These are phyloP conservation scores for Diaporthe caulivora DNA, from an alignment of 2,329 filamentous ascomycete species.

Conservation along the genomic window DNA sequence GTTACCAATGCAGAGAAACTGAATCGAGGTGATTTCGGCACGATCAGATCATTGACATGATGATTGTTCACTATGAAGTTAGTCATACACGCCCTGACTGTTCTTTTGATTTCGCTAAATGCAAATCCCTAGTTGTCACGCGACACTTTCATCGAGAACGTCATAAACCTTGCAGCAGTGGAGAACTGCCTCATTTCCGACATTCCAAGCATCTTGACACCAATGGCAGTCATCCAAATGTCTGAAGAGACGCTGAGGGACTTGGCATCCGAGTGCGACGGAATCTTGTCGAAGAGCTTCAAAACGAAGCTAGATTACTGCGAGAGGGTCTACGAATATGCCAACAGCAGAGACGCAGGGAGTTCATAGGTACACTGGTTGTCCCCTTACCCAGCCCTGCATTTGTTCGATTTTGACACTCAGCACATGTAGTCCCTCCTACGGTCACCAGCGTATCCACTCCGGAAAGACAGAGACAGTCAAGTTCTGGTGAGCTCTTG, in stretches of 20 bases:
- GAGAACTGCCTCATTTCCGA: slow-evolving; percentile 3
- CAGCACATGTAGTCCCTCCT: neutral
- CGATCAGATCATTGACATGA: neutral
- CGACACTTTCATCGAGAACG: neutral
- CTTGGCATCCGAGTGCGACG: neutral
- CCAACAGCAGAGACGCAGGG: neutral
- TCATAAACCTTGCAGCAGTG: slow-evolving; percentile 8
- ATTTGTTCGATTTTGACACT: neutral
- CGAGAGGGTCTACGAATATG: neutral
- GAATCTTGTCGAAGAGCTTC: neutral
- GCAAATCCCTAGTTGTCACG: neutral
- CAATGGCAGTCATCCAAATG: neutral
- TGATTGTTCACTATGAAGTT: neutral
- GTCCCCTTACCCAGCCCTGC: too few relatives aligned
- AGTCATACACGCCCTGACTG: neutral
- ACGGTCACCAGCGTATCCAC: neutral
- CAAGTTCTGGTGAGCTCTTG: neutral
- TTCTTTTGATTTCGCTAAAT: neutral
- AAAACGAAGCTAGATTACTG: neutral
- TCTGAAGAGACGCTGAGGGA: neutral
- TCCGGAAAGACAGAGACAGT: neutral
- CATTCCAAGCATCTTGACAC: neutral
- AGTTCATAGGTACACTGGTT: neutral
- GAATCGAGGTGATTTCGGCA: neutral
- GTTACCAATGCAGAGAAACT: neutral